Evolutionary conservation across 164 flowering plant genomes (phyloP).

Genomic region (Macadamia integrifolia): DNA sequence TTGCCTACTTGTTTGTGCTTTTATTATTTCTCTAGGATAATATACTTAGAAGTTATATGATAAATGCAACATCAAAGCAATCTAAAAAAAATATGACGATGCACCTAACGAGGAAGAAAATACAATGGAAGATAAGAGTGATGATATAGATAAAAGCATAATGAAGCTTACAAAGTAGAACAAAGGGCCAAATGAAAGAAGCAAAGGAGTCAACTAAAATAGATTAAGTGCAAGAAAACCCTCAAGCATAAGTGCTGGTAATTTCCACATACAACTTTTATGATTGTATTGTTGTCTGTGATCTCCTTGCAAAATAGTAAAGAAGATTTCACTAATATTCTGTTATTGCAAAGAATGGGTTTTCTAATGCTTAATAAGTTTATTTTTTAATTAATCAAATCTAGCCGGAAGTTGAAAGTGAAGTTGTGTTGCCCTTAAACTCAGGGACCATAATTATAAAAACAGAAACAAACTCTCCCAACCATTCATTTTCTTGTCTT

Average conservation of each 20-base stretch:
- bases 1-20: not conserved
- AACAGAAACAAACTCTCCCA: too few species aligned
- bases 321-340: not conserved
- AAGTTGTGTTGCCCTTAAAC: too few species aligned
- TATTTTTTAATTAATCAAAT: not conserved
- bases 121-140: conserved; percentile 19
- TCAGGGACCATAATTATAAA: too few species aligned
- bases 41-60: not conserved
- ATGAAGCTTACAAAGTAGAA: conserved; percentile 66
- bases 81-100: conserved; percentile 29
- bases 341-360: not conserved
- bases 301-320: too few species aligned
- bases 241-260: conserved; percentile 82
- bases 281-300: not conserved
- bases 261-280: conserved; percentile 4
- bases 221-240: conserved; percentile 37
- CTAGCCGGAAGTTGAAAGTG: too few species aligned
- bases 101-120: conserved; percentile 29
- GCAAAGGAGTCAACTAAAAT: conserved; percentile 32
- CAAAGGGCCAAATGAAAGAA: conserved; percentile 75
- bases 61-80: conserved; percentile 34
- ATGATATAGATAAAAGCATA: conserved; percentile 23
- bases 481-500: too few species aligned
- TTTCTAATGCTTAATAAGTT: not conserved
- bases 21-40: not conserved